Evolutionary conservation across 768 basidiomycete genomes (phyloP).

Genomic region (Serendipita vermifera): DNA sequence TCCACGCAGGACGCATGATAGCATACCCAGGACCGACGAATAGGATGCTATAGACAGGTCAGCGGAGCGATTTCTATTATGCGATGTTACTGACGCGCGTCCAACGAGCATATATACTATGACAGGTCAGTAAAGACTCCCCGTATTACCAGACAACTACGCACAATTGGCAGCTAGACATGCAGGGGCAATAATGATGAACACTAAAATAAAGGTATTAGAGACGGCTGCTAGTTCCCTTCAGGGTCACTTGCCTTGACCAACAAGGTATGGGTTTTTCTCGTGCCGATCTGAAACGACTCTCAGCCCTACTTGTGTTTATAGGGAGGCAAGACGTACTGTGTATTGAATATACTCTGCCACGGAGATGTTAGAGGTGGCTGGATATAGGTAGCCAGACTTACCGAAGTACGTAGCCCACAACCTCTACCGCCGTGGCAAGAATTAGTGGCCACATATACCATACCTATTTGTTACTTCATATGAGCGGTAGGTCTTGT

Average conservation of each 20-base stretch:
- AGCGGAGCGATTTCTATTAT: not conserved
- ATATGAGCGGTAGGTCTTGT: not conserved
- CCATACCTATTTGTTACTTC: not conserved
- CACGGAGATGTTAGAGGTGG: not conserved
- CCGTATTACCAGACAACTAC: not conserved
- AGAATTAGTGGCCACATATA: not conserved
- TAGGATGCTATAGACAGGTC: not conserved
- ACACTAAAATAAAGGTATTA: not conserved
- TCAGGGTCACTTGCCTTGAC: not conserved
- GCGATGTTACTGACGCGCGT: not conserved
- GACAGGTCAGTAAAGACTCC: not conserved
- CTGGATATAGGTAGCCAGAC: not conserved
- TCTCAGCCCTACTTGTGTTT: not conserved
- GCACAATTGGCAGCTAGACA: not conserved
- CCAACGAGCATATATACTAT: not conserved
- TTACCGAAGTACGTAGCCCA: constrained; percentile 2
- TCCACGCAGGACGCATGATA: not conserved
- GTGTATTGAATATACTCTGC: not conserved
- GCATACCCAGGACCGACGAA: not conserved
- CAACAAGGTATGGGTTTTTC: not conserved
- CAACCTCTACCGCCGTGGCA: constrained; percentile 1
- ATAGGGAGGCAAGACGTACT: not conserved
- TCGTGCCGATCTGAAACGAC: not conserved
- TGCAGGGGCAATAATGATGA: not conserved
- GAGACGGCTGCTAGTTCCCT: too few relatives aligned